Percentiles rank a stretch among this genome's conserved stretches.
Evolutionary conservation across 306 rosid genomes (phyloP).

Genomic region (Chamaecrista fasciculata): DNA sequence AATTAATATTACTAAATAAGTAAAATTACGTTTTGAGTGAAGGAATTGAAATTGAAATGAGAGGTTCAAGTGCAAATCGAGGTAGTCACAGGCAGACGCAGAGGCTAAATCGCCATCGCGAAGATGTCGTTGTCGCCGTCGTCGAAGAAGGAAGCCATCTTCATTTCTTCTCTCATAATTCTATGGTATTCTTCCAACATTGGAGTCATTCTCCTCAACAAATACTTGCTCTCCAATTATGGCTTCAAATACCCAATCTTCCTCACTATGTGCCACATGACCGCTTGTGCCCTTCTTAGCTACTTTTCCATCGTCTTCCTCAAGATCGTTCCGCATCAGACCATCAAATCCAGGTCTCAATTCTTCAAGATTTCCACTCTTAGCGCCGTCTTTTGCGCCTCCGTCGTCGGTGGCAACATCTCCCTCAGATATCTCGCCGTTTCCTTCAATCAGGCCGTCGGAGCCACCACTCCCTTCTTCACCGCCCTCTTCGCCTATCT

Average conservation of each 20-base stretch:
- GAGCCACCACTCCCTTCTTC: constrained; percentile 97
- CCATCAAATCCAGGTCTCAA: constrained; percentile 79
- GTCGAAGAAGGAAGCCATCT: constrained; percentile 43
- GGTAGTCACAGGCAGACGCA: not conserved
- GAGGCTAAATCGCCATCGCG: no score
- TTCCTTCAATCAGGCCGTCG: constrained; percentile 94
- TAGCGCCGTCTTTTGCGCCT: constrained; percentile 82
- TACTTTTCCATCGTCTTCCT: constrained; percentile 77
- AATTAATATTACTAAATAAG: not conserved
- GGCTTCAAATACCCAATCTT: constrained; percentile 94
- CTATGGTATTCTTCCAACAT: constrained; percentile 92
- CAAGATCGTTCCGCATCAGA: constrained; percentile 82
- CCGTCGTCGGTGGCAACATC: constrained; percentile 93
- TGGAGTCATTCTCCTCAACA: constrained; percentile 92
- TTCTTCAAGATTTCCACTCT: constrained; percentile 80
- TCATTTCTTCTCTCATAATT: constrained; percentile 61
- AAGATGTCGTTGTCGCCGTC: constrained; percentile 35
- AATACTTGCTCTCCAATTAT: constrained; percentile 79
- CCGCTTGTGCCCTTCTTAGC: constrained; percentile 93
- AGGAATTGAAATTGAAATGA: constrained; percentile 15
- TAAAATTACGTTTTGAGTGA: not conserved
- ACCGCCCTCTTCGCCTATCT: constrained; percentile 88
- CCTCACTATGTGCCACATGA: constrained; percentile 99
- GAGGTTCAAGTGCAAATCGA: constrained; percentile 35
- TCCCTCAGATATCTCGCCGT: constrained; percentile 91